Conservation (phyloP, 805 yeast species). For the Scheffersomyces coipomensis region DNA sequence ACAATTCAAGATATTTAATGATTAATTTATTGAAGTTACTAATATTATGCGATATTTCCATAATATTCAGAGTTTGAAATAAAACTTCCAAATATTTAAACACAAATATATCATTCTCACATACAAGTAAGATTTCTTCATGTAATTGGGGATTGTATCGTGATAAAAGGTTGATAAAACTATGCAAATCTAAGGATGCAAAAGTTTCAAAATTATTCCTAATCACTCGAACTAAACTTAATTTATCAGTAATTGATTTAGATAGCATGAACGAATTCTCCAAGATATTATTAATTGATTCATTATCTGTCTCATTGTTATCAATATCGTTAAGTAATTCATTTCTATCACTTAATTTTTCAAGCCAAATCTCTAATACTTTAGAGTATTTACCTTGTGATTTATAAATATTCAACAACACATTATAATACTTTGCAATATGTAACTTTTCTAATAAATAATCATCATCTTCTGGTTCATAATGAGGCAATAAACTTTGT, state of each 20-base stretch:
- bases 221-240: slow-evolving; percentile 20
- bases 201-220: slow-evolving; percentile 22
- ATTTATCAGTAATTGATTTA: slow-evolving; percentile 19
- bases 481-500: slow-evolving; percentile 65
- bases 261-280: slow-evolving; percentile 20
- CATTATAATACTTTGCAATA: slow-evolving; percentile 55
- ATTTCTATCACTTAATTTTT: slow-evolving; percentile 13
- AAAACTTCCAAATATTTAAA: slow-evolving; percentile 32
- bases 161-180: slow-evolving; percentile 36
- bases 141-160: slow-evolving; percentile 40
- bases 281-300: slow-evolving; percentile 21
- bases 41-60: slow-evolving; percentile 2
- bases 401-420: slow-evolving; percentile 56
- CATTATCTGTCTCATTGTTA: slow-evolving; percentile 3
- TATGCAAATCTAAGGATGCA: slow-evolving; percentile 24
- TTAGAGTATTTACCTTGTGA: slow-evolving; percentile 52
- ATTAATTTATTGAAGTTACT: slow-evolving; percentile 4
- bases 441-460: slow-evolving; percentile 50
- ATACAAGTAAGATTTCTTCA: slow-evolving; percentile 26
- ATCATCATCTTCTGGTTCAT: slow-evolving; percentile 56
- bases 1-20: slow-evolving; percentile 20
- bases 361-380: slow-evolving; percentile 54
- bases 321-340: slow-evolving; percentile 8
- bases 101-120: slow-evolving; percentile 16
- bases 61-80: slow-evolving; percentile 14